Conservation (phyloP, 345 rosid species). For the Brassica napus region Da-Ae NC_063450.1:31589001-31589500, state of each 20-base stretch:
- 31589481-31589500: background rate
- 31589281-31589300: conserved; percentile 78
- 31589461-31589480: background rate
- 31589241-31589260: conserved; percentile 72
- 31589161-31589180: conserved; percentile 71
- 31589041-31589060: background rate
- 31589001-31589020: conserved; percentile 83
- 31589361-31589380: conserved; percentile 7
- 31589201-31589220: conserved; percentile 62
- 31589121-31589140: conserved; percentile 76
- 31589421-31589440: conserved; percentile 22
- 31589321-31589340: background rate
- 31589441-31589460: background rate
- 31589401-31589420: conserved; percentile 35
- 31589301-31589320: conserved; percentile 58
- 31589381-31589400: conserved; percentile 34
- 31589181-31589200: conserved; percentile 80
- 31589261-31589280: conserved; percentile 74
- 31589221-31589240: conserved; percentile 84
- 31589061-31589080: background rate
- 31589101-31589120: conserved; percentile 62
- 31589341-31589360: background rate
- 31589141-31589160: conserved; percentile 77
- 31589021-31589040: background rate
- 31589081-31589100: conserved; percentile 46